phyloP scores from a whole-genome alignment of 768 basidiomycete species.

The Symmetrospora coprosmae region DNA sequence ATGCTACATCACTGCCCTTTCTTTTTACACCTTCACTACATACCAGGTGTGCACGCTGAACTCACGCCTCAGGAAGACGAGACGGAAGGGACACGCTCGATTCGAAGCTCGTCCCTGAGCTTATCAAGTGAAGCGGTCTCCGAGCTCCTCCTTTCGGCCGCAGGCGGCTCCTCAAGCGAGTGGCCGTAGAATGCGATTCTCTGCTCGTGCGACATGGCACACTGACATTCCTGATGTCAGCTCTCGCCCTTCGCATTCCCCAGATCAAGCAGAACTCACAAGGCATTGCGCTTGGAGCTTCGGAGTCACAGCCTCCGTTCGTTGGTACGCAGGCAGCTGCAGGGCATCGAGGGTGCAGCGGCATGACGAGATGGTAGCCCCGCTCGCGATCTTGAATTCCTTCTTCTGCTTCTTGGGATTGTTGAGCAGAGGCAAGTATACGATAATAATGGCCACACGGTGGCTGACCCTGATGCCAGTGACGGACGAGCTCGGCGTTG shows the following conservation, averaged over 20 bases:
- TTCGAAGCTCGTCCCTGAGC: too few species aligned
- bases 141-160: too few species aligned
- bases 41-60: too few species aligned
- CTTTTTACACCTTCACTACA: conserved; percentile 1
- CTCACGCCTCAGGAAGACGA: too few species aligned
- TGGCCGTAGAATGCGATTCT: too few species aligned
- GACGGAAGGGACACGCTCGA: too few species aligned
- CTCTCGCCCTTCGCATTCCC: too few species aligned
- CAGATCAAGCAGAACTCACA: too few species aligned
- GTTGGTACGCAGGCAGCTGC: neutral
- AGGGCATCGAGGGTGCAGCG: neutral
- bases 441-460: neutral
- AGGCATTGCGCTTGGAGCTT: neutral
- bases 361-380: neutral
- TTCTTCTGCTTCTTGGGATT: neutral
- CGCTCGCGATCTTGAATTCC: neutral
- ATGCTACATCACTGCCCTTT: conserved; percentile 7
- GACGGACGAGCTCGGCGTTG: neutral
- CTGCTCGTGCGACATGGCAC: too few species aligned
- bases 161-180: too few species aligned
- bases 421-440: neutral
- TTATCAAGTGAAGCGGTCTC: too few species aligned
- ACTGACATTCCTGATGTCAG: too few species aligned
- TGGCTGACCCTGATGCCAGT: conserved; percentile 4
- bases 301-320: neutral